These are phyloP conservation scores for Uronychia binucleata DNA, from an alignment of 73 alveolate genomes.

Conservation along the genomic window DNA sequence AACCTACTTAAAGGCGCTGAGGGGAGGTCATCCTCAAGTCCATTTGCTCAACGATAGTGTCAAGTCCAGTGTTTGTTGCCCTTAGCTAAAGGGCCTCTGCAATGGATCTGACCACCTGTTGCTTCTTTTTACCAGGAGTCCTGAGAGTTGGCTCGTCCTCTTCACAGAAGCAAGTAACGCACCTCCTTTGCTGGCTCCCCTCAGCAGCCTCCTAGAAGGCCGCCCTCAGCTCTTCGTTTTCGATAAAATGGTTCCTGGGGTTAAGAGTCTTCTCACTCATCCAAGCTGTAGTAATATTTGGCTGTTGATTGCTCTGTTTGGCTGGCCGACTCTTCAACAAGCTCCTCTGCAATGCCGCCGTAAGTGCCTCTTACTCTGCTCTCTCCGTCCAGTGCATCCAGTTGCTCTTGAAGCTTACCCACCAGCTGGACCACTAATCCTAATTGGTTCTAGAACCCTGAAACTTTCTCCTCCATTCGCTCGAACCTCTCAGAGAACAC, in stretches of 20 bases:
- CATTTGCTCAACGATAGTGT: too few relatives aligned
- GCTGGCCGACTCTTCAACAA: neutral
- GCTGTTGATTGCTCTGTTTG: neutral
- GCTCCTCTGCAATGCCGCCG: neutral
- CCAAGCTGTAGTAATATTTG: neutral
- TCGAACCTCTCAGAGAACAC: neutral
- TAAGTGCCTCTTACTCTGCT: neutral
- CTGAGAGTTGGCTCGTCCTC: too few relatives aligned
- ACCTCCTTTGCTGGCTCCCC: too few relatives aligned
- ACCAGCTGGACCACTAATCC: neutral
- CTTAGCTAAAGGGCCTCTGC: too few relatives aligned
- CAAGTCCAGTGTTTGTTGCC: too few relatives aligned
- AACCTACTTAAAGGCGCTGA: too few relatives aligned
- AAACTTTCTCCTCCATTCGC: neutral
- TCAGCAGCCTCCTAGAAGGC: too few relatives aligned
- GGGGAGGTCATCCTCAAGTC: too few relatives aligned
- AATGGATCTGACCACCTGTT: too few relatives aligned
- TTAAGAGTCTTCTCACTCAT: neutral
- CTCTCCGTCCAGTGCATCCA: neutral
- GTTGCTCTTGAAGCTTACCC: neutral
- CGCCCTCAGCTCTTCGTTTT: neutral
- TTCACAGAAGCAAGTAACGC: neutral
- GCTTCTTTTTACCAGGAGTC: too few relatives aligned
- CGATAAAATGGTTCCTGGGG: neutral
- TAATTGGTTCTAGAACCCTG: neutral